Percentiles rank a stretch among this genome's conserved stretches.
These are phyloP conservation scores for Hirschioporus abietinus DNA, from an alignment of 768 basidiomycete species.

Conservation along the genomic window DNA sequence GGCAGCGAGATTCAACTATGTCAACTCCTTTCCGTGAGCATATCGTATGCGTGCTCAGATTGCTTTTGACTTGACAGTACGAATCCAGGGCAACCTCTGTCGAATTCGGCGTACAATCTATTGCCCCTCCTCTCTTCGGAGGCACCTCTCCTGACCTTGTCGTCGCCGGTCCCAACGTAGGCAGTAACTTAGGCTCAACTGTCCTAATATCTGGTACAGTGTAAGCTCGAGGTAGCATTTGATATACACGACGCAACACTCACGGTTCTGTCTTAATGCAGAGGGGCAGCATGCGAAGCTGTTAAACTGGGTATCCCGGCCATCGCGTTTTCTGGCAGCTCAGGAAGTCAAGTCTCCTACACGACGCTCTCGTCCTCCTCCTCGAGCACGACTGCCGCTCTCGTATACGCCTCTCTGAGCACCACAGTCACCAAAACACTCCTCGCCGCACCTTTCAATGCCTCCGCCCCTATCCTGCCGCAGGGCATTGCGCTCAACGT, in stretches of 20 bases:
- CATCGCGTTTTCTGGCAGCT: conserved; percentile 41
- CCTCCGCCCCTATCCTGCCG: conserved; percentile 34
- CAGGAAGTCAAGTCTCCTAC: conserved; percentile 41
- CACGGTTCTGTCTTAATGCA: conserved; percentile 15
- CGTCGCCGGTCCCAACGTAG: conserved; percentile 42
- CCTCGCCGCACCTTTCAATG: conserved; percentile 18
- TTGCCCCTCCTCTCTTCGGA: conserved; percentile 36
- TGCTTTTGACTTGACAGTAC: neutral
- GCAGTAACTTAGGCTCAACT: conserved; percentile 31
- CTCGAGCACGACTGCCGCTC: conserved; percentile 30
- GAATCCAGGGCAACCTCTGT: conserved; percentile 12
- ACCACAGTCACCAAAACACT: conserved; percentile 33
- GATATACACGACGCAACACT: conserved; percentile 15
- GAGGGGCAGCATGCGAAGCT: conserved; percentile 46
- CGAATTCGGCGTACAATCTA: conserved; percentile 38
- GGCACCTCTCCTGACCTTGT: conserved; percentile 35
- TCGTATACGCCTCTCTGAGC: conserved; percentile 39
- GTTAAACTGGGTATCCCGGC: conserved; percentile 45
- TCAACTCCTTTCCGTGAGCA: conserved; percentile 28
- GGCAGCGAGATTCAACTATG: conserved; percentile 29
- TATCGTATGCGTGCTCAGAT: neutral
- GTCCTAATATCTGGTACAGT: conserved; percentile 38
- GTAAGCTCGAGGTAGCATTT: conserved; percentile 20
- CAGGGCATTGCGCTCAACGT: conserved; percentile 40
- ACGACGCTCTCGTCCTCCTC: conserved; percentile 40